Evolutionary conservation across 768 basidiomycete genomes (phyloP).

Genomic region (Boletus reticuloceps): DNA sequence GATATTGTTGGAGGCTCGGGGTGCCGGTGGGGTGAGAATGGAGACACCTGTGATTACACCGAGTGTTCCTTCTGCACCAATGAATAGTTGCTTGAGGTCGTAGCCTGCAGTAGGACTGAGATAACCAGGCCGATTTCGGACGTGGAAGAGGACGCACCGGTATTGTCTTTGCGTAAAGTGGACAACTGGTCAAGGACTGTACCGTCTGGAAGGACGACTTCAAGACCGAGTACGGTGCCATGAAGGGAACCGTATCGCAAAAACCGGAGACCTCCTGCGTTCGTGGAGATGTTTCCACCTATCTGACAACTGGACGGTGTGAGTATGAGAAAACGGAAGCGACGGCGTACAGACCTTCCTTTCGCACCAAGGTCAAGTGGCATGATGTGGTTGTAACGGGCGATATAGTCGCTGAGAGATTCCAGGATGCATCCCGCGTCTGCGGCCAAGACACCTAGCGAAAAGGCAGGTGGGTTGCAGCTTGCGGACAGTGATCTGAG

Average conservation of each 20-base stretch:
- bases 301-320: conserved; percentile 77
- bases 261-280: conserved; percentile 94
- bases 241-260: conserved; percentile 94
- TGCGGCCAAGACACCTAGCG: conserved; percentile 78
- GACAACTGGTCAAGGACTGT: conserved; percentile 86
- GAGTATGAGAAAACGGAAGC: conserved; percentile 1
- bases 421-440: conserved; percentile 96
- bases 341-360: conserved; percentile 63
- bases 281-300: conserved; percentile 95
- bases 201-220: conserved; percentile 94
- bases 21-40: conserved; percentile 83
- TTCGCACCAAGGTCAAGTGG: conserved; percentile 95
- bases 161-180: conserved; percentile 95
- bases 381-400: conserved; percentile 90
- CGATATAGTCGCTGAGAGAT: conserved; percentile 79
- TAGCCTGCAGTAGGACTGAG: conserved; percentile 59
- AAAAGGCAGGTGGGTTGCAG: conserved; percentile 4
- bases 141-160: conserved; percentile 51
- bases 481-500: background rate
- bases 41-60: conserved; percentile 95
- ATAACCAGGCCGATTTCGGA: background rate
- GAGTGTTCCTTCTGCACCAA: conserved; percentile 95
- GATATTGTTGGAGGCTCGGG: conserved; percentile 84
- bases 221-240: conserved; percentile 91
- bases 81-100: conserved; percentile 97